Base-by-base conservation (phyloP, 2,329 filamentous ascomycete genomes). In the Alternaria triticimaculans region DNA sequence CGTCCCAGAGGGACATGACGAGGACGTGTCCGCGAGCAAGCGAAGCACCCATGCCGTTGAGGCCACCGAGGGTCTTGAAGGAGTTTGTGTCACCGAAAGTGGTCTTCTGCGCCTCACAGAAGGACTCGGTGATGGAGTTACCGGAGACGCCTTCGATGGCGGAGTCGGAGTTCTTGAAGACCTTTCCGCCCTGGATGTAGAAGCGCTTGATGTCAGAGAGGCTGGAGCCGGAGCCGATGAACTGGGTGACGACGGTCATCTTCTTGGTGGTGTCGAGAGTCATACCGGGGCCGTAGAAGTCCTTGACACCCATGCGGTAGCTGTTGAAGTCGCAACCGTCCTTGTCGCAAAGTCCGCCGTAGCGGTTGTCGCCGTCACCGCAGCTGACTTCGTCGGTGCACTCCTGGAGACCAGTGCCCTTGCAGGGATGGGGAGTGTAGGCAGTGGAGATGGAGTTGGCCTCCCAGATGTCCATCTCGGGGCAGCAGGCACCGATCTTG, bases 351-450 rank as follows among this genome's bases (percentile, higher is more conserved):
- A 86, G 80, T 57, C 89, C 89, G 25, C 73, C 81, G 75, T 91
- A 91, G 66, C 89, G 87, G 70, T 84, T 80, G 54, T 70, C 57
- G 68, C 84, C 77, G 44, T 80, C 78, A 66, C 80, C 80, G 64
- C 80, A 81, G 43, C 68, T 66, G 10, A 59, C 58, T 15, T 54
- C 84, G 62, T 85, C 88, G 0, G 76, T 75, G 82, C 88, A 90
- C 60, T 84, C 82, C 58, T 78, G 77, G 70, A 87, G 84, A 55
- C 82, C 84, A 48, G 82, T 77, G 62, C 76, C 80, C 59, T 80
- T 81, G 83, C 90, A 92, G 46, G 88, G 84, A 78, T 92, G 90
- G 18, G 90, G 88, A 6, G 90, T 92, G 74, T 85, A 85, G 56
- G 89, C 90, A 15, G 85, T 86, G 20, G 88, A 86, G 74, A 51